Conservation (phyloP, 805 yeast genomes). For the Candida krabiensis region DNA sequence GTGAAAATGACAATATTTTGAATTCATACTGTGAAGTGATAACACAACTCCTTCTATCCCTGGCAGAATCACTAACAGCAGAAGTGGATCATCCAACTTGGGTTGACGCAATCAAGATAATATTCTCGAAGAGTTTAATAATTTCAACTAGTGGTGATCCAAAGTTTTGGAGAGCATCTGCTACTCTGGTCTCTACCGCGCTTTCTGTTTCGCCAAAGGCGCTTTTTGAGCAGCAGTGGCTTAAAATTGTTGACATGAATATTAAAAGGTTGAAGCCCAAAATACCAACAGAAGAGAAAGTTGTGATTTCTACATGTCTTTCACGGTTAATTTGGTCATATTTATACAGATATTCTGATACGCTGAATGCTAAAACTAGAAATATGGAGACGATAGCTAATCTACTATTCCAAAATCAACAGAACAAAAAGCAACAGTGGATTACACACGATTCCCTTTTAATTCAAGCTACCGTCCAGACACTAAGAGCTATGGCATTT, state of each 20-base stretch:
- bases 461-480: slow-evolving; percentile 65
- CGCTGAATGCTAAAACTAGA: slow-evolving; percentile 82
- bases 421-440: slow-evolving; percentile 72
- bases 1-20: slow-evolving; percentile 64
- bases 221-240: slow-evolving; percentile 73
- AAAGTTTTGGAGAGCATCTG: slow-evolving; percentile 65
- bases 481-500: slow-evolving; percentile 75
- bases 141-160: slow-evolving; percentile 42
- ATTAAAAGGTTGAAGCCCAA: slow-evolving; percentile 67
- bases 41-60: slow-evolving; percentile 69
- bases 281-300: slow-evolving; percentile 44
- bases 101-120: slow-evolving; percentile 73
- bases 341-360: slow-evolving; percentile 80
- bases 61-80: slow-evolving; percentile 85
- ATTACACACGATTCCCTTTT: slow-evolving; percentile 59
- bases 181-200: slow-evolving; percentile 67
- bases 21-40: slow-evolving; percentile 86
- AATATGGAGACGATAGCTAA: slow-evolving; percentile 66
- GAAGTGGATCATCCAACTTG: slow-evolving; percentile 96
- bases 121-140: slow-evolving; percentile 50
- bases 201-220: slow-evolving; percentile 81
- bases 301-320: slow-evolving; percentile 60
- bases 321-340: slow-evolving; percentile 89
- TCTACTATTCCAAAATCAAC: slow-evolving; percentile 48
- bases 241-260: slow-evolving; percentile 60